Percentiles rank a stretch among this genome's conserved stretches.
These are phyloP conservation scores for Saturnispora gosingensis DNA, from an alignment of 805 yeast species.

Conservation along the genomic window DNA sequence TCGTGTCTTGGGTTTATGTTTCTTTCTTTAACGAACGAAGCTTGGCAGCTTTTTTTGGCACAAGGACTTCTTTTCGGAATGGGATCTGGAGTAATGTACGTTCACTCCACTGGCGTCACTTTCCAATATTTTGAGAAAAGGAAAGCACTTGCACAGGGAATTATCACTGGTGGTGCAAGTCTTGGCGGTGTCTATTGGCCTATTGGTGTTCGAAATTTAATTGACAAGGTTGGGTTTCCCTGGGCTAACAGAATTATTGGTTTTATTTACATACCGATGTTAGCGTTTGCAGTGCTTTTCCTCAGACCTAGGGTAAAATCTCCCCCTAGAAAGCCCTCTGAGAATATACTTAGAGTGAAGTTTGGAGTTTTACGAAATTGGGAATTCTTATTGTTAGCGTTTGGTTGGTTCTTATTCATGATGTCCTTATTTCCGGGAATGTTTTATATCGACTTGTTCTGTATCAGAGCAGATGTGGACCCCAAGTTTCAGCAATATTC, in stretches of 20 bases:
- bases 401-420: slow-evolving; percentile 29
- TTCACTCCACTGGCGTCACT: slow-evolving; percentile 49
- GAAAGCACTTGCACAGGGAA: slow-evolving; percentile 42
- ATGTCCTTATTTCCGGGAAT: slow-evolving; percentile 35
- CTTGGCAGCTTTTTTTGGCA: slow-evolving; percentile 62
- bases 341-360: slow-evolving; percentile 26
- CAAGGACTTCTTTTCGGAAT: slow-evolving; percentile 59
- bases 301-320: slow-evolving; percentile 26
- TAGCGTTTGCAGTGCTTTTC: slow-evolving; percentile 13
- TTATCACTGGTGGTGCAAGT: slow-evolving; percentile 41
- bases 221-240: slow-evolving; percentile 30
- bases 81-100: slow-evolving; percentile 46
- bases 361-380: slow-evolving; percentile 33
- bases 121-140: slow-evolving; percentile 60
- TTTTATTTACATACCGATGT: slow-evolving; percentile 29
- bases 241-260: slow-evolving; percentile 46
- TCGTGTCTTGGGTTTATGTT: slow-evolving; percentile 41
- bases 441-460: slow-evolving; percentile 48
- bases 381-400: slow-evolving; percentile 29
- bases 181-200: slow-evolving; percentile 43
- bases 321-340: slow-evolving; percentile 28
- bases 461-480: slow-evolving; percentile 43
- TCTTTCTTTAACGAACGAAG: slow-evolving; percentile 44
- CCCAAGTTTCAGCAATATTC: slow-evolving; percentile 41
- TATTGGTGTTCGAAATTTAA: slow-evolving; percentile 37